Evolutionary conservation across 805 yeast genomes (phyloP), one percentile per base, ranked within the genome.

Genomic region (Zygoascus ofunaensis): DNA sequence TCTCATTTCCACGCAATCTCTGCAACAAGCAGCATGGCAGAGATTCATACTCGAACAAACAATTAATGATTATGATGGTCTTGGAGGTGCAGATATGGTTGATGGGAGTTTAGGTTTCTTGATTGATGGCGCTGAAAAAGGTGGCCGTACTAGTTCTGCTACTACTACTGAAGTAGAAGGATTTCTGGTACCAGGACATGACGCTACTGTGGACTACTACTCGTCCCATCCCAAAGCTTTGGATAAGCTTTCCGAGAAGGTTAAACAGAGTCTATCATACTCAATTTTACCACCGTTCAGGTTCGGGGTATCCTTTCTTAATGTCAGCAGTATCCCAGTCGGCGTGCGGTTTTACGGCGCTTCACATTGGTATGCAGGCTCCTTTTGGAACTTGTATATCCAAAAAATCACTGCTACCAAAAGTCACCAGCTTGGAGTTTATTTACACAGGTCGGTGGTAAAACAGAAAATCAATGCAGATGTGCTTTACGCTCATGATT

Each of bases 291-390:
- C 80, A 4, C 80, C 80, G 1, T 74, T 71, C 52, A 56, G 80
- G 44, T 74, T 75, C 52, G 70, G 78, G 0, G 66, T 74, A 40
- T 72, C 76, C 3, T 76, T 76, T 56, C 65, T 70, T 5, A 67
- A 72, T 42, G 68, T 76, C 2, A 66, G 73, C 2, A 66, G 66
- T 10, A 59, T 76, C 15, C 57, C 62, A 14, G 64, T 70, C 1
- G 74, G 69, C 15, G 70, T 67, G 51, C 59, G 79, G 35, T 71
- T 72, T 1, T 75, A 75, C 50, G 71, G 75, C 7, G 68, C 70
- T 46, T 69, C 77, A 0, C 61, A 73, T 28, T 75, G 79, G 78
- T 75, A 74, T 52, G 78, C 79, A n/a, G 80, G 80, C 0, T 73
- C 79, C 8, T 73, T 70, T 51, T 76, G 80, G 80, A 74, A 73